A percentile compares a stretch with the other conserved stretches of the same genome.
These are phyloP conservation scores for Emergomyces africanus DNA, from an alignment of 2,329 filamentous ascomycete species.

Conservation along the genomic window DNA sequence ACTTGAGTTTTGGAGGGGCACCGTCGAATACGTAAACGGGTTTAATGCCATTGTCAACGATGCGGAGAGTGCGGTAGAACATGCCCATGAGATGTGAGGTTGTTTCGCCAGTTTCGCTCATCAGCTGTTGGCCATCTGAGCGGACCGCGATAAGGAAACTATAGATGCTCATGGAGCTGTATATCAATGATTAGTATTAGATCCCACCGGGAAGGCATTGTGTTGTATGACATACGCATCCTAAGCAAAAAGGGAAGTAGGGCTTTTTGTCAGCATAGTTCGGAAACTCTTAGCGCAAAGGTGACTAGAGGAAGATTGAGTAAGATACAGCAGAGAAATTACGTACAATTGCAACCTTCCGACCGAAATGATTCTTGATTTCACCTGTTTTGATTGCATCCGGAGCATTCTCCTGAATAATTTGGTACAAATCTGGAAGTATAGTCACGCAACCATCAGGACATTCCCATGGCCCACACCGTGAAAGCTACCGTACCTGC, in stretches of 20 bases:
- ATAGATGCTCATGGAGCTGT: slow-evolving; percentile 87
- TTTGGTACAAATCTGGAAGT: slow-evolving; percentile 52
- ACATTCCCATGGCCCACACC: background rate
- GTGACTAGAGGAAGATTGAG: background rate
- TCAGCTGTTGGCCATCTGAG: slow-evolving; percentile 92
- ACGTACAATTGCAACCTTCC: slow-evolving; percentile 92
- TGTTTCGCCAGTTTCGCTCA: slow-evolving; percentile 87
- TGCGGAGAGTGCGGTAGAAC: slow-evolving; percentile 97
- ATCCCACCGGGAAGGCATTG: slow-evolving; percentile 1
- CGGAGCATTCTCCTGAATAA: slow-evolving; percentile 88
- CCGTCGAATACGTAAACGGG: slow-evolving; percentile 97
- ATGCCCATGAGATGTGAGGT: slow-evolving; percentile 98
- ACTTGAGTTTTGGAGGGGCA: slow-evolving; percentile 93
- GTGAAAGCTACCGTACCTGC: slow-evolving; percentile 3
- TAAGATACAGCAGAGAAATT: background rate
- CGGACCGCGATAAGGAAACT: slow-evolving; percentile 96
- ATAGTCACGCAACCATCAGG: slow-evolving; percentile 4
- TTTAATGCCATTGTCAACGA: slow-evolving; percentile 98
- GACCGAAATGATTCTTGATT: slow-evolving; percentile 97
- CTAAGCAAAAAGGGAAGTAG: slow-evolving; percentile 24
- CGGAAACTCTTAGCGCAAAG: background rate
- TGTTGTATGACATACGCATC: slow-evolving; percentile 38
- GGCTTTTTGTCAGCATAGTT: background rate
- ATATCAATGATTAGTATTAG: background rate
- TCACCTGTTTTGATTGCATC: slow-evolving; percentile 91